Conservation (phyloP, 2,329 filamentous ascomycete genomes). For the Aspergillaceae sp. region DNA sequence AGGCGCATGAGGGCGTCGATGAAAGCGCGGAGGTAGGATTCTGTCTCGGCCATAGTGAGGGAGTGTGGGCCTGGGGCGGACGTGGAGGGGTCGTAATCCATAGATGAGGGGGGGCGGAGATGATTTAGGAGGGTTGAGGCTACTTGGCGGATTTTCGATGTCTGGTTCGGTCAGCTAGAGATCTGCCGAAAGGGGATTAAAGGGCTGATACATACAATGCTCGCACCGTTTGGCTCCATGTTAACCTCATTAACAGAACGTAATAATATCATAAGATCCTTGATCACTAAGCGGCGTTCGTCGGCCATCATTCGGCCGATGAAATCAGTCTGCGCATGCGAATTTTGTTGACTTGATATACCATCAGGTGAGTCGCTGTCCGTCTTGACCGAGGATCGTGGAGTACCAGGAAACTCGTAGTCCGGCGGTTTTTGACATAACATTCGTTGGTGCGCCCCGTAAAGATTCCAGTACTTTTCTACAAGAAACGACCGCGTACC, state of each 20-base stretch:
- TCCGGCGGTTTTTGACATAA: slow-evolving; percentile 15
- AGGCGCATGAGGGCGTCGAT: slow-evolving; percentile 66
- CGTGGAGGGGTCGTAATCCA: slow-evolving; percentile 31
- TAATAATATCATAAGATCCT: slow-evolving; percentile 66
- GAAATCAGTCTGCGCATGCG: slow-evolving; percentile 36
- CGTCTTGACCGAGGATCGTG: slow-evolving; percentile 7
- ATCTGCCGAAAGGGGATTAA: neutral
- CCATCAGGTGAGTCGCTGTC: slow-evolving; percentile 16
- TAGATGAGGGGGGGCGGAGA: slow-evolving; percentile 36
- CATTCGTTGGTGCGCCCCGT: slow-evolving; percentile 49
- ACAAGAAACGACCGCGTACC: slow-evolving; percentile 77
- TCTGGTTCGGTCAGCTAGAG: slow-evolving; percentile 34
- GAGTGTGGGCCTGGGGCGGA: slow-evolving; percentile 18
- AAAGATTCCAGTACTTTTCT: slow-evolving; percentile 73
- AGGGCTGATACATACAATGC: slow-evolving; percentile 46
- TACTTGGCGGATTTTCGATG: slow-evolving; percentile 76
- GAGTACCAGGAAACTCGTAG: slow-evolving; percentile 5
- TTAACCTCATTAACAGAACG: slow-evolving; percentile 73
- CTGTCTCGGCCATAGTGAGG: slow-evolving; percentile 45
- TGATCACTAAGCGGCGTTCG: slow-evolving; percentile 73
- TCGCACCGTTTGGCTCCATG: slow-evolving; percentile 64
- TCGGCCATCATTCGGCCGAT: slow-evolving; percentile 59
- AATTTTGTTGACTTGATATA: slow-evolving; percentile 18
- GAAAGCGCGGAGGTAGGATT: slow-evolving; percentile 64
- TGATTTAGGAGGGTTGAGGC: slow-evolving; percentile 68